Base-by-base conservation (phyloP, 2,329 filamentous ascomycete genomes). In the Penicillium sp. region DNA sequence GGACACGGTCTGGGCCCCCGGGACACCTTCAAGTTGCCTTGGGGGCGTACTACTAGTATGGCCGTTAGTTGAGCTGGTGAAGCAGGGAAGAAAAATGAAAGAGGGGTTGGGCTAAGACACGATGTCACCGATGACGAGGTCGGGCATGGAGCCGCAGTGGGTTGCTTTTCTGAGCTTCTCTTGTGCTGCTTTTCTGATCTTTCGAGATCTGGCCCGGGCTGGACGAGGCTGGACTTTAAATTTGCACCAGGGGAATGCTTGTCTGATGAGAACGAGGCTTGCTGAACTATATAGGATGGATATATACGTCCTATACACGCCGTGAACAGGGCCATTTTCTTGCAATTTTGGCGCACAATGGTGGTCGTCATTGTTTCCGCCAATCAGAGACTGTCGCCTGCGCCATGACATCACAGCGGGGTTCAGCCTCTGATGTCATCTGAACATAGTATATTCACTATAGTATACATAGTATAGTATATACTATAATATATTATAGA, bases 101-200 rank as follows among this genome's bases (percentile, higher is more conserved):
- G 36, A 40, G 37, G 46, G 42, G 42, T 43, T 31, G 26, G 42
- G 37, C 46, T 45, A 51, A 56, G 50, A 59, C 57, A 57, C 54
- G 46, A 63, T 63, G 56, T 63, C 59, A 63, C 61, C 59, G 59
- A 60, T 64, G 61, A 64, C 62, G 62, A 58, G 56, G 49, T 29
- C 49, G 48, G 39, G 36, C 29, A 47, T 45, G 16, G 47, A 29
- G n/a, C 39, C 23, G 24, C n/a, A 43, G 4, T 43, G 39, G 10
- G 39, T 21, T 34, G 33, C 33, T 36, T 9, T 37, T 16, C 16
- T 40, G 16, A 23, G 16, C 16, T 21, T 19, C 34, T 37, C 13
- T 37, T 37, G 24, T 28, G 24, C 24, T 21, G 9, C 34, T 37
- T 21, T 37, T 14, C 7, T 5, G n/a, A 14, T 16, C 8, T n/a